Evolutionary conservation across 2,329 filamentous ascomycete genomes (phyloP), one percentile per base, ranked within the genome.

Genomic region (Claviceps sp.): DNA sequence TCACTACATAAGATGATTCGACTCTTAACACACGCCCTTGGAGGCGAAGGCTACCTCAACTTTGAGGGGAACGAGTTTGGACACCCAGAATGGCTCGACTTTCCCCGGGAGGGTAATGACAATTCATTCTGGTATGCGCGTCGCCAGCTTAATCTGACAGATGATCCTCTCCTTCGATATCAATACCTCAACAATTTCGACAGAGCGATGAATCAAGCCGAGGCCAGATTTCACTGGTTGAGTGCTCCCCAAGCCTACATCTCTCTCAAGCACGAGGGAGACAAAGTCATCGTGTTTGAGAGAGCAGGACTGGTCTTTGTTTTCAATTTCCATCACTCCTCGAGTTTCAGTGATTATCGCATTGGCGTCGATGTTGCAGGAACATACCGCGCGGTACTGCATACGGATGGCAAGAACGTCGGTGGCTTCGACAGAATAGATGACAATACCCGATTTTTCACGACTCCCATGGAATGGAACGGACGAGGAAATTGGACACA

Each of bases 51-150:
- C 40, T 98, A 95, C 64, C 85, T 98, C 50, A 98, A 97, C 72
- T 98, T 98, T 61, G 90, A 96, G 71, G 93, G 93, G 55, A 98
- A 98, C 68, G 93, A 98, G 68, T 98, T 98, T 63, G 93, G 93
- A 0, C 93, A 98, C 65, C 93, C 93, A 0, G 93, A 98, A 69
- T 98, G 93, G 93, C 85, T 98, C 40, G 93, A 98, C 67, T 98
- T 98, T 69, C 93, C 93, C 4, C 86, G 93, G 49, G 88, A 84
- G 62, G 93, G 93, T 53, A 96, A 96, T 70, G 72, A 83, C 62
- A 95, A 95, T 70, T 93, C 86, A 45, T 96, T 90, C 75, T 91
- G 88, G 82, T 95, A 95, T 64, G 90, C 90, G 2, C 82, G 93
- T 22, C 85, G 93, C 53, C 91, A 96, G 66, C 82, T 96, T 59